Evolutionary conservation across 306 rosid genomes (phyloP).

Genomic region (Neltuma alba): DNA sequence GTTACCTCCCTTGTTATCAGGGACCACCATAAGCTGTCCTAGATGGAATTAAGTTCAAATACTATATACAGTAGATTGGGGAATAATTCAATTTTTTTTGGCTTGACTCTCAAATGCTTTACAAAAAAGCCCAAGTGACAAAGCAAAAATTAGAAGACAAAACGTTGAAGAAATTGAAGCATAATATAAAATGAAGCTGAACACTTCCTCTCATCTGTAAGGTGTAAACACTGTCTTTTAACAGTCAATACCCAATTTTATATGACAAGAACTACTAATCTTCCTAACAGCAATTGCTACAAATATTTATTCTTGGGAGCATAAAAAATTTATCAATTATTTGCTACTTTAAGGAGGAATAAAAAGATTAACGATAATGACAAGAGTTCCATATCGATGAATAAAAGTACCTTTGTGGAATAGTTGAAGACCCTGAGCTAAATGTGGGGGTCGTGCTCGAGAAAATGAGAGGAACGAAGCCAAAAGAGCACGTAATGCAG

Average conservation of each 20-base stretch:
- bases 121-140: background rate
- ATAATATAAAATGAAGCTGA: background rate
- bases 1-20: background rate
- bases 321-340: slow-evolving; percentile 1
- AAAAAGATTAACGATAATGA: slow-evolving; percentile 20
- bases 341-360: slow-evolving; percentile 6
- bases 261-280: background rate
- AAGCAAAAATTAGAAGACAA: background rate
- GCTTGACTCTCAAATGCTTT: background rate
- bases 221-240: slow-evolving; percentile 3
- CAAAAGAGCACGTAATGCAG: slow-evolving; percentile 75
- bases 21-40: background rate
- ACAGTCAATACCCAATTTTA: slow-evolving; percentile 1
- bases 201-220: background rate
- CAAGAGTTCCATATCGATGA: slow-evolving; percentile 5
- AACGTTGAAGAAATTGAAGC: background rate
- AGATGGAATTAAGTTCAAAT: background rate
- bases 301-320: slow-evolving; percentile 11
- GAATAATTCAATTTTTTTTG: background rate
- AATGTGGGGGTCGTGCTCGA: slow-evolving; percentile 56
- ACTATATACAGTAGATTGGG: background rate
- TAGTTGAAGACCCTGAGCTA: slow-evolving; percentile 86
- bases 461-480: slow-evolving; percentile 78
- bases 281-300: background rate
- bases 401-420: slow-evolving; percentile 68